phyloP scores from a whole-genome alignment of 441 rosid genomes.

The Jatropha multifida region DNA sequence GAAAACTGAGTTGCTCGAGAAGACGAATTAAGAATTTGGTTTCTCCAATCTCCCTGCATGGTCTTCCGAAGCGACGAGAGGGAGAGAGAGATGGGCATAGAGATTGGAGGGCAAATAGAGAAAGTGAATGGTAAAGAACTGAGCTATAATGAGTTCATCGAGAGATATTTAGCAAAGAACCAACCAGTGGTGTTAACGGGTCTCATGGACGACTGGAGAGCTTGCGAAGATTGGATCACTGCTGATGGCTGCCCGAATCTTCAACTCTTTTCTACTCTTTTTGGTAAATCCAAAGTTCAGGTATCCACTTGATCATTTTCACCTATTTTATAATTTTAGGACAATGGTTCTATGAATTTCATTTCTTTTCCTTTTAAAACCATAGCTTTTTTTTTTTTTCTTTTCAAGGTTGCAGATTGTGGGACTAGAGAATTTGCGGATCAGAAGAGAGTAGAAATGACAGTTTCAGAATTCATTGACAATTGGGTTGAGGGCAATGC shows the following conservation, averaged over 20 bases:
- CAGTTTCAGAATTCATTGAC: conserved; percentile 63
- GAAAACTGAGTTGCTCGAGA: neutral
- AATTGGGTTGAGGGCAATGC: conserved; percentile 43
- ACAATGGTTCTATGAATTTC: neutral
- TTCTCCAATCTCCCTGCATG: neutral
- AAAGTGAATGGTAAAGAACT: conserved; percentile 62
- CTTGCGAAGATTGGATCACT: conserved; percentile 75
- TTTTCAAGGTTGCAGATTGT: conserved; percentile 80
- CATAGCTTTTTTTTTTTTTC: conserved; percentile 4
- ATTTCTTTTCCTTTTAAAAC: neutral
- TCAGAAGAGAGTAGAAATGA: conserved; percentile 87
- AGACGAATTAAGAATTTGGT: neutral
- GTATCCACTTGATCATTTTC: conserved; percentile 30
- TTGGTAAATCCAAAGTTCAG: conserved; percentile 80
- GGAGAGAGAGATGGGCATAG: conserved; percentile 44
- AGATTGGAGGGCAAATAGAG: conserved; percentile 60
- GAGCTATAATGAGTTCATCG: conserved; percentile 58
- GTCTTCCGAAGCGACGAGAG: neutral
- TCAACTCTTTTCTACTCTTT: conserved; percentile 58
- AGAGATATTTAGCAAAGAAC: conserved; percentile 62
- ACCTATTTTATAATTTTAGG: neutral
- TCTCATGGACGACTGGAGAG: conserved; percentile 82
- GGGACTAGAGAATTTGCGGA: conserved; percentile 70
- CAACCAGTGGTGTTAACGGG: conserved; percentile 70
- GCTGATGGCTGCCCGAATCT: conserved; percentile 60